These are phyloP conservation scores for Xylaria telfairii DNA, from an alignment of 495 filamentous ascomycete genomes.

Conservation along the genomic window DNA sequence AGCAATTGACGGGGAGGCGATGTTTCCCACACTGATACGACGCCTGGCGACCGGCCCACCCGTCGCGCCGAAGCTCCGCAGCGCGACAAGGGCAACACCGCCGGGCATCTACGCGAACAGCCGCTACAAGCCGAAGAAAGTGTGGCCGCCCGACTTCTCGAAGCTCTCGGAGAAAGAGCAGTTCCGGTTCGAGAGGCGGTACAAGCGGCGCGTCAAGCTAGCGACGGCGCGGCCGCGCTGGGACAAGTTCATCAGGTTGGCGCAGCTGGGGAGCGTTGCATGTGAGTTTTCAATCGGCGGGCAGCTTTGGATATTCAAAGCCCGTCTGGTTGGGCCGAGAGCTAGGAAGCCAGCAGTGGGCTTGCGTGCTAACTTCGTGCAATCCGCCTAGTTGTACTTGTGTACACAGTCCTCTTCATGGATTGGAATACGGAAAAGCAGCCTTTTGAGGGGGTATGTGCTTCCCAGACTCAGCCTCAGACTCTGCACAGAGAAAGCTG, in stretches of 20 bases:
- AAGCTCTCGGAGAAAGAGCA: conserved; percentile 82
- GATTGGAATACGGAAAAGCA: conserved; percentile 70
- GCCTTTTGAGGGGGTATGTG: conserved; percentile 65
- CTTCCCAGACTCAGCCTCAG: not conserved
- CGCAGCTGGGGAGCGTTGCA: conserved; percentile 69
- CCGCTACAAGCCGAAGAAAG: conserved; percentile 77
- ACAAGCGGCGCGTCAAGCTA: conserved; percentile 70
- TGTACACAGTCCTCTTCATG: conserved; percentile 80
- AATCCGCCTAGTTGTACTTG: conserved; percentile 60
- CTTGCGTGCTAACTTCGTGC: conserved; percentile 6
- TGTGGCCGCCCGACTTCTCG: conserved; percentile 92
- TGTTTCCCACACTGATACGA: conserved; percentile 52
- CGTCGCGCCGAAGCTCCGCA: conserved; percentile 25
- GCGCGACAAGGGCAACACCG: conserved; percentile 20
- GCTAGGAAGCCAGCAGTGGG: not conserved
- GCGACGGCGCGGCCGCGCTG: conserved; percentile 77
- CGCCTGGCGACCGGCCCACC: conserved; percentile 44
- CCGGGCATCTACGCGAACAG: conserved; percentile 41
- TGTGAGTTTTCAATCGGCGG: conserved; percentile 59
- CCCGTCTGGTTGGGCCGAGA: not conserved
- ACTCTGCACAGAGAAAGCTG: not conserved
- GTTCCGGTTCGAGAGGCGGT: conserved; percentile 80
- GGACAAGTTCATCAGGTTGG: conserved; percentile 72
- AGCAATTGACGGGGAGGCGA: conserved; percentile 19
- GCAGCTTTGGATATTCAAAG: not conserved